Evolutionary conservation across 2,329 filamentous ascomycete species (phyloP).

Genomic region (Alternaria hordeiaustralica): DNA sequence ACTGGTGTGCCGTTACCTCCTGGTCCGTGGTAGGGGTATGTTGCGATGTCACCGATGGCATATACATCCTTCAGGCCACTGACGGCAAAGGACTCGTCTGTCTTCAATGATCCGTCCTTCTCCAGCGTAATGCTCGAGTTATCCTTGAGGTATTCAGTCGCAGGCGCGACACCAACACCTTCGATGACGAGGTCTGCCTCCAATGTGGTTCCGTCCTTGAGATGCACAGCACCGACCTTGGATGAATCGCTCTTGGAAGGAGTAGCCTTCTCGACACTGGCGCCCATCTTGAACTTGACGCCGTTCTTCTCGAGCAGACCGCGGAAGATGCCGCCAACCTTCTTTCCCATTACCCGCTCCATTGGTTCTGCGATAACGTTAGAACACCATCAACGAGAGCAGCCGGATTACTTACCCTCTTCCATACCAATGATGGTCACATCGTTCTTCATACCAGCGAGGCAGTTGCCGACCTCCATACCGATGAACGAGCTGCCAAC

Average conservation of each 20-base stretch:
- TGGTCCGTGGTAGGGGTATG: constrained; percentile 91
- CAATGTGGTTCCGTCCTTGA: constrained; percentile 85
- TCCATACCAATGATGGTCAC: constrained; percentile 92
- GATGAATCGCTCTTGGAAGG: constrained; percentile 70
- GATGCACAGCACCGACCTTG: constrained; percentile 78
- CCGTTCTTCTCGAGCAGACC: constrained; percentile 81
- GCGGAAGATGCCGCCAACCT: constrained; percentile 83
- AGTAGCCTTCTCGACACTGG: constrained; percentile 81
- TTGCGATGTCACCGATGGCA: constrained; percentile 93
- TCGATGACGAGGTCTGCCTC: constrained; percentile 90
- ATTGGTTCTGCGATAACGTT: constrained; percentile 65
- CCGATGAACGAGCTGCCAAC: constrained; percentile 96
- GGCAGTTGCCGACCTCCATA: constrained; percentile 89
- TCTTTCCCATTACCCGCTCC: constrained; percentile 81
- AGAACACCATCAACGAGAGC: constrained; percentile 2
- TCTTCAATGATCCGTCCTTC: constrained; percentile 83
- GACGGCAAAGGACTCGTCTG: constrained; percentile 80
- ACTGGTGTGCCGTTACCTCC: constrained; percentile 75
- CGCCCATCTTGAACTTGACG: constrained; percentile 84
- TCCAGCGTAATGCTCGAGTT: constrained; percentile 75
- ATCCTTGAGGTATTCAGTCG: constrained; percentile 79
- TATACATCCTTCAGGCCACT: constrained; percentile 81
- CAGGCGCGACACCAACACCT: constrained; percentile 85
- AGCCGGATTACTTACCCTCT: constrained; percentile 48
- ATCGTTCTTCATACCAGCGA: constrained; percentile 77